phyloP scores from a whole-genome alignment of 2,329 filamentous ascomycete species.

The Pleomassaria siparia region DNA sequence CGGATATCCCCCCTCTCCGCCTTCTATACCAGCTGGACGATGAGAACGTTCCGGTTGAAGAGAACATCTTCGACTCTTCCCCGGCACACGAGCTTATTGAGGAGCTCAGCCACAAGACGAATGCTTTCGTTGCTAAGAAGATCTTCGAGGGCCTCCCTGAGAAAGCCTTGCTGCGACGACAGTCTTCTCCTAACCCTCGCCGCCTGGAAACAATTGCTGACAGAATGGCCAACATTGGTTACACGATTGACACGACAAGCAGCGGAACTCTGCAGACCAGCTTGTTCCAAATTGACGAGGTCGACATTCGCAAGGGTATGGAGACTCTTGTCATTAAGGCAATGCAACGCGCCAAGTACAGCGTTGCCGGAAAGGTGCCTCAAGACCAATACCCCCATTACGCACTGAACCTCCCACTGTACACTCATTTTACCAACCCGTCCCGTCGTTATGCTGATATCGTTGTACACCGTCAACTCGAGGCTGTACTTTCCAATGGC shows the following conservation, averaged over 20 bases:
- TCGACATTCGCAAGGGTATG: constrained; percentile 93
- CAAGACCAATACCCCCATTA: constrained; percentile 85
- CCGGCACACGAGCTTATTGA: constrained; percentile 90
- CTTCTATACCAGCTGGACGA: constrained; percentile 93
- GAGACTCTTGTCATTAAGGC: constrained; percentile 93
- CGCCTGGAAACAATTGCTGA: constrained; percentile 89
- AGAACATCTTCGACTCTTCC: constrained; percentile 93
- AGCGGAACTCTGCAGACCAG: constrained; percentile 92
- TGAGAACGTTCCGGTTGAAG: constrained; percentile 94
- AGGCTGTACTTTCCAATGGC: constrained; percentile 79
- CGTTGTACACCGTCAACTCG: constrained; percentile 91
- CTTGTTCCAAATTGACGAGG: constrained; percentile 87
- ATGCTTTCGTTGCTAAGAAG: constrained; percentile 84
- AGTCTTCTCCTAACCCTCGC: constrained; percentile 80
- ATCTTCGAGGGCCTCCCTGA: constrained; percentile 78
- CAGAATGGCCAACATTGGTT: constrained; percentile 88
- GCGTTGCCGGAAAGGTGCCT: constrained; percentile 75
- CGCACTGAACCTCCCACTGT: constrained; percentile 86
- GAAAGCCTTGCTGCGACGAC: constrained; percentile 88
- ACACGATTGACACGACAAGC: constrained; percentile 84
- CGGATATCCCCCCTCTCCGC: constrained; percentile 80
- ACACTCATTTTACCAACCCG: constrained; percentile 97
- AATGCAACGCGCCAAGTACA: constrained; percentile 96
- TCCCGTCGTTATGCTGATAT: constrained; percentile 94
- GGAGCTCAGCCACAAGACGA: constrained; percentile 91